Evolutionary conservation across 2,329 filamentous ascomycete genomes (phyloP), one percentile per base, ranked within the genome.

Genomic region (Clonostachys solani): DNA sequence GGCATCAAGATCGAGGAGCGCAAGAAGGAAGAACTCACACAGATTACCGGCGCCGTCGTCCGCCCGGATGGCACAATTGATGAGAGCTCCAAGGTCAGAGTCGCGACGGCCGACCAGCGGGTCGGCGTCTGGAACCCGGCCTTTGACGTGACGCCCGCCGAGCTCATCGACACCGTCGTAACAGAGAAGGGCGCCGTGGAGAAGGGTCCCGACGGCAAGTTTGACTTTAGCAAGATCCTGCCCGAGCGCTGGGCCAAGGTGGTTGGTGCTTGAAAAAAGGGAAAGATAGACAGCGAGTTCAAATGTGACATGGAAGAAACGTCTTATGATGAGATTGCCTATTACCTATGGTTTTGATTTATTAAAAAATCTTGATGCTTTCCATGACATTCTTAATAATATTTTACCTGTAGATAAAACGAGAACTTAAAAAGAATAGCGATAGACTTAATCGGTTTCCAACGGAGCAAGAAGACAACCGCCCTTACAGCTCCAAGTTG

Each of bases 81-180:
- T 54, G 67, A 82, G 18, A 74, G 68, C 43, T 73, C 74, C 44
- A 83, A 83, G 16, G 86, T 85, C 48, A 82, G 86, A 12, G 81
- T 97, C 33, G 89, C 87, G 40, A 92, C 89, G 45, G 92, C 92
- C 1, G 78, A 85, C 53, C 80, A 83, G 60, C 82, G 83, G 3
- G 91, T 97, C 52, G 74, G 80, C 38, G 91, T 97, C 9, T 99
- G 94, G 92, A 99, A 99, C 64, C 94, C 94, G 33, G 88, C 91
- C 0, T 99, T 99, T 62, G 94, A 99, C 61, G 89, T 99, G 34
- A 99, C 94, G 10, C 92, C 94, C 0, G 83, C 87, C 36, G 81
- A 83, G 52, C 72, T 96, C 46, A 96, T 99, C 54, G 94, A 99
- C 66, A 91, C 88, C 3, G 87, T 99, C 49, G 89, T 97, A 53